Base-by-base conservation (phyloP, 805 yeast species). In the Brettanomyces custersianus region DNA sequence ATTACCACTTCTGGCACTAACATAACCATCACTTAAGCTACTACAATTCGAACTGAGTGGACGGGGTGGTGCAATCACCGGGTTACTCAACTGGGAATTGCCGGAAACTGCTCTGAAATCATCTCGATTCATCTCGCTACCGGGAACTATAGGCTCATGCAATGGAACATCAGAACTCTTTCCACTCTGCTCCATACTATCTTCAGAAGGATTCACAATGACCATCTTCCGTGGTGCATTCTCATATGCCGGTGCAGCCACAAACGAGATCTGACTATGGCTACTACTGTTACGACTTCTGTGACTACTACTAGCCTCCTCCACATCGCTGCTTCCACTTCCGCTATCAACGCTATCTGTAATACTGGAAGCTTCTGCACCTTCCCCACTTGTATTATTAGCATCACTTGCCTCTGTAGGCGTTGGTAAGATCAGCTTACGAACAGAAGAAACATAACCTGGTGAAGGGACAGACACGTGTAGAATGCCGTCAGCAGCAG, bases 171-270 rank as follows among this genome's bases (percentile, higher is more conserved):
- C 25, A 12, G 10, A 10, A 12, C 10, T 23, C 25, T 23, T 12
- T n/a, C n/a, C n/a, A 29, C 32, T 29, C 9, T 20, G 7, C 20
- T 29, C 13, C 3, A 11, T 30, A 24, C 35, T 32, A 22, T 29
- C 44, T 16, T 35, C 40, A 4, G 52, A 43, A 5, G 45, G 48
- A 32, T 47, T 47, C 20, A 42, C 41, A 20, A 52, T 44, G 25
- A 46, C 41, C 59, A 54, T 54, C 23, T 41, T 45, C 15, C 28
- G n/a, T 12, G 28, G 28, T 17, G n/a, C 17, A 21, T 37, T 40
- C 38, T 47, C 49, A 33, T 46, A 45, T 5, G 65, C 62, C 2
- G 65, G 52, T 33, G 54, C 49, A 10, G 30, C 35, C 5, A 25
- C 22, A 16, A 33, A 33, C 7, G 35, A 25, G n/a, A 33, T 20